Percentiles rank a stretch among this genome's conserved stretches.
Conservation (phyloP, 2,329 filamentous ascomycete species). For the Helotiales sp. region DNA sequence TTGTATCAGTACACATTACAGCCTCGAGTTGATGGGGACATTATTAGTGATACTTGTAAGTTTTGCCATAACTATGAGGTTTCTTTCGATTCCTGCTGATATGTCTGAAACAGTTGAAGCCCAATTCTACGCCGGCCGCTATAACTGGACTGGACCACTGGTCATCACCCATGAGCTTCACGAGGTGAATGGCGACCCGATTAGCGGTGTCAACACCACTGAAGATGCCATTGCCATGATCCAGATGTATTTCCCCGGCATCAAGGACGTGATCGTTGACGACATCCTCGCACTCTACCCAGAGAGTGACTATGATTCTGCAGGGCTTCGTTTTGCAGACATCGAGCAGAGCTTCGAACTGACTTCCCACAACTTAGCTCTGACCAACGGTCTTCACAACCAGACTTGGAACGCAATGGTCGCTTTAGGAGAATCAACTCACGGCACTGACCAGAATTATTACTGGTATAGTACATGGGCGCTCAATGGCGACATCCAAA, state of each 20-base stretch:
- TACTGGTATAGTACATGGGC: constrained; percentile 37
- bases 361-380: constrained; percentile 36
- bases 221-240: constrained; percentile 36
- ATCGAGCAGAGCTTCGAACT: constrained; percentile 39
- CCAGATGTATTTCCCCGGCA: constrained; percentile 36
- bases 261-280: constrained; percentile 36
- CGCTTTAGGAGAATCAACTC: constrained; percentile 34
- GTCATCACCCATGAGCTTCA: constrained; percentile 39
- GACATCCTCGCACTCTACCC: constrained; percentile 35
- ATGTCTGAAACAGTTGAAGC: constrained; percentile 35
- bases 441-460: constrained; percentile 40
- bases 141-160: constrained; percentile 38
- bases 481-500: constrained; percentile 24
- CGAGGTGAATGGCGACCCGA: constrained; percentile 36
- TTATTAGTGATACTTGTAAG: constrained; percentile 37
- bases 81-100: background rate
- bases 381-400: constrained; percentile 38
- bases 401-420: constrained; percentile 40
- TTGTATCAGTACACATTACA: constrained; percentile 38
- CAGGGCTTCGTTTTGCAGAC: constrained; percentile 38
- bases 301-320: constrained; percentile 36
- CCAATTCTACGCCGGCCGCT: constrained; percentile 37
- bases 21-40: constrained; percentile 39
- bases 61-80: background rate
- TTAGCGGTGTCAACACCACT: constrained; percentile 35